Base-by-base conservation (phyloP, 805 yeast genomes). In the Yamadazyma sp. region DNA sequence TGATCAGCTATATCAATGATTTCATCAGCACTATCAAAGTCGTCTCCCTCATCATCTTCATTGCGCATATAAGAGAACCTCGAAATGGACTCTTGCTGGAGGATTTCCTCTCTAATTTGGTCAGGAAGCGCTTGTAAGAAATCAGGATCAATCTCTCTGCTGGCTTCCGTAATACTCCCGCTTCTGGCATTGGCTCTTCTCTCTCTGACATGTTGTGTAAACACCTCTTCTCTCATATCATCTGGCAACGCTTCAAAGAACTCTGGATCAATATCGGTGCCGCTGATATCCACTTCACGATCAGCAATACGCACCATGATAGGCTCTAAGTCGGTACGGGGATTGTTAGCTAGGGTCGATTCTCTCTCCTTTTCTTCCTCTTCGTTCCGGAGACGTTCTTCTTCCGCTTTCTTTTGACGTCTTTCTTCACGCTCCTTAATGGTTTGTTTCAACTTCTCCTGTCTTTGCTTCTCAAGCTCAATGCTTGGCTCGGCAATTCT, bases 191-290 rank as follows among this genome's bases (percentile, higher is more conserved):
- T 29, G 70, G 71, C 82, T 42, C 93, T 70, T 41, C 90, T 68
- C 48, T 86, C 93, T 28, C 89, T 67, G 5, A 88, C 67, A 52
- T 89, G 95, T 45, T 88, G 91, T 0, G 90, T 78, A 53, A 86
- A 80, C 0, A 89, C 97, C 53, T 90, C 96, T 45, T 88, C 95
- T 34, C 96, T 70, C 85, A 90, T 84, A 37, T 86, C 93, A 29
- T 87, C 95, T 0, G 97, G 97, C 24, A 90, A 70, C 0, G 96
- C 96, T 50, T 82, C 84, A 43, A 90, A 68, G 55, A 88, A 90
- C 48, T 85, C 91, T 0, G 95, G 95, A 60, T 90, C 97, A 41
- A 90, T 87, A 38, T 86, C 96, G 3, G 95, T 81, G 0, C 93
- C 95, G 27, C 90, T 76, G 24, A 90, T 84, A 54, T 90, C 95